Conservation (phyloP, 306 rosid species). For the Rubus parviflorus region DNA sequence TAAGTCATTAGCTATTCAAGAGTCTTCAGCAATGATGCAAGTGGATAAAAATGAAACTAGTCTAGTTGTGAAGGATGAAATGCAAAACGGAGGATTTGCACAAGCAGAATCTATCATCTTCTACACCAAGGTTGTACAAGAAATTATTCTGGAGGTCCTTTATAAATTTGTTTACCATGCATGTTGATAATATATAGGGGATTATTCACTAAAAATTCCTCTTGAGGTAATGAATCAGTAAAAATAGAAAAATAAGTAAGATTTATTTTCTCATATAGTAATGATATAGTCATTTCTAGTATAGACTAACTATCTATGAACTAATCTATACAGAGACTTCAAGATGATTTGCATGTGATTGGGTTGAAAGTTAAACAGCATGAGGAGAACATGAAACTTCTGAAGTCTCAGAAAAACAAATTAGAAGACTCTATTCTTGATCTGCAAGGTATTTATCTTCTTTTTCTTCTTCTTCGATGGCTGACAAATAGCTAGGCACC, state of each 20-base stretch:
- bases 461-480: background rate
- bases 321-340: slow-evolving; percentile 62
- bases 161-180: background rate
- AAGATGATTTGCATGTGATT: slow-evolving; percentile 64
- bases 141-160: slow-evolving; percentile 1
- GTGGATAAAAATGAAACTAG: slow-evolving; percentile 47
- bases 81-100: slow-evolving; percentile 45
- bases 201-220: background rate
- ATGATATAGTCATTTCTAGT: background rate
- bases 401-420: slow-evolving; percentile 58
- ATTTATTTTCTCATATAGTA: background rate
- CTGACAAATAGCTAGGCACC: no score
- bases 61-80: slow-evolving; percentile 27
- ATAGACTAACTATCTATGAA: slow-evolving; percentile 20
- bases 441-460: slow-evolving; percentile 62
- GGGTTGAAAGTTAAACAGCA: slow-evolving; percentile 76
- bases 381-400: slow-evolving; percentile 56
- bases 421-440: slow-evolving; percentile 67
- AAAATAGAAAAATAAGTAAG: background rate
- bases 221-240: background rate
- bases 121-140: slow-evolving; percentile 51
- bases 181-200: background rate
- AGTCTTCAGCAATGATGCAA: slow-evolving; percentile 47
- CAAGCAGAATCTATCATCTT: slow-evolving; percentile 58
- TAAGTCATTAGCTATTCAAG: slow-evolving; percentile 39